Evolutionary conservation across 352 stramenopile species (phyloP), one percentile per base, ranked within the genome.

Genomic region (Albugo candida): DNA sequence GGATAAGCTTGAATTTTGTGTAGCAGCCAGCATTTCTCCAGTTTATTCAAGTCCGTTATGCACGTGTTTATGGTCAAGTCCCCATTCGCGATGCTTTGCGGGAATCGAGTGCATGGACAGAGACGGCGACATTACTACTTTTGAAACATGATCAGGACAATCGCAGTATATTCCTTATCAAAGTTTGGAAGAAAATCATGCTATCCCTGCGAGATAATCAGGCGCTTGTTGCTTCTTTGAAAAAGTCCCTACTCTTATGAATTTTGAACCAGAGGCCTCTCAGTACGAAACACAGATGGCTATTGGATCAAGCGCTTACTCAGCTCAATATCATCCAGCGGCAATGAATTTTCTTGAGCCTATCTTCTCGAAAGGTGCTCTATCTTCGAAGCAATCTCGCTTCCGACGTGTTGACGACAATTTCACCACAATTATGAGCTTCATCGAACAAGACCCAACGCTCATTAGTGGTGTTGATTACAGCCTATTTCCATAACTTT

Each of bases 331-430:
- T 81, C 8, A 92, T 97, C 36, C 92, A 97, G 62, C 74, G 92
- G 40, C 95, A 95, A 57, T 97, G 92, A 92, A 74, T 97, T 24
- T 97, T 53, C 71, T 97, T 13, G 92, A 97, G 47, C 91, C 92
- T 1, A 97, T 97, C 49, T 97, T 98, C 57, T 80, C 69, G 2
- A 91, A 92, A 50, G 86, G 89, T n/a, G 81, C 86, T 2, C 65
- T 97, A 13, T 88, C 92, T 0, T 77, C 70, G 0, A 91, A 97
- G 55, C 72, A 92, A 40, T 72, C 58, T 18, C 70, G 84, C 6
- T 97, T 97, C 53, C 67, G 77, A 43, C 67, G 81, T 11, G 83
- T 97, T 10, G 89, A 97, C 54, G 85, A 96, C 13, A 75, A 95
- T 35, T 97, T 97, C 49, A 81, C 77, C 0, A 71, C 91, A 37